Evolutionary conservation across 2,329 filamentous ascomycete genomes (phyloP).

Genomic region (Botryotinia calthae): DNA sequence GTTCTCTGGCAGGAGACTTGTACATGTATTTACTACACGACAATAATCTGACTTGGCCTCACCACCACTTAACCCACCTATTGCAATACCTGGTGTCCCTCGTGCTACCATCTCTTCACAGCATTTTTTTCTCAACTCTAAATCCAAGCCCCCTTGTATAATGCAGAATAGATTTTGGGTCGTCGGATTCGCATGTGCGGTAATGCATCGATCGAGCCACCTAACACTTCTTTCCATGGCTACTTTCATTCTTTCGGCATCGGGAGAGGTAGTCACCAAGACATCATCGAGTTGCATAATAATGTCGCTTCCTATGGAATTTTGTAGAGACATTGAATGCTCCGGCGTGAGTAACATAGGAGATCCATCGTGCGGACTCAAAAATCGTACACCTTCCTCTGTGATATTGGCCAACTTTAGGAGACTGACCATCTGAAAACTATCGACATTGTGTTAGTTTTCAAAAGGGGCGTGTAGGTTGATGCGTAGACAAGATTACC

Average conservation of each 20-base stretch:
- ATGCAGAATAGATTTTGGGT: conserved; percentile 96
- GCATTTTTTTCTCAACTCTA: conserved; percentile 81
- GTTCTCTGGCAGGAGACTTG: conserved; percentile 74
- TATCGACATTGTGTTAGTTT: conserved; percentile 42
- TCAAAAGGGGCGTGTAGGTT: not conserved
- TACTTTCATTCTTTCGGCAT: conserved; percentile 81
- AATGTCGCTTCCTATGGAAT: conserved; percentile 96
- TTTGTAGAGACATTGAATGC: conserved; percentile 93
- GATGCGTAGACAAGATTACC: conserved; percentile 46
- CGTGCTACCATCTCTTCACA: conserved; percentile 82
- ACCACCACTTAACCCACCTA: conserved; percentile 89
- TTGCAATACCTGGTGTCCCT: conserved; percentile 93
- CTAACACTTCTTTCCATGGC: conserved; percentile 93
- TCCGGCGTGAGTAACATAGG: conserved; percentile 98
- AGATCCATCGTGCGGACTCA: conserved; percentile 91
- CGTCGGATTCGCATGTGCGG: conserved; percentile 78
- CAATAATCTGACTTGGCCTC: conserved; percentile 95
- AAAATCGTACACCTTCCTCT: conserved; percentile 88
- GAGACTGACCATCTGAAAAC: conserved; percentile 98
- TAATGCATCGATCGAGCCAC: conserved; percentile 94
- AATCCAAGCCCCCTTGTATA: conserved; percentile 90
- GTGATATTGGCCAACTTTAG: conserved; percentile 91
- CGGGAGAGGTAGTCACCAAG: conserved; percentile 91
- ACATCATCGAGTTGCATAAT: conserved; percentile 99
- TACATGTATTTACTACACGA: conserved; percentile 83